phyloP scores from a whole-genome alignment of 2,329 filamentous ascomycete genomes.

The Apiospora rasikravindrae region DNA sequence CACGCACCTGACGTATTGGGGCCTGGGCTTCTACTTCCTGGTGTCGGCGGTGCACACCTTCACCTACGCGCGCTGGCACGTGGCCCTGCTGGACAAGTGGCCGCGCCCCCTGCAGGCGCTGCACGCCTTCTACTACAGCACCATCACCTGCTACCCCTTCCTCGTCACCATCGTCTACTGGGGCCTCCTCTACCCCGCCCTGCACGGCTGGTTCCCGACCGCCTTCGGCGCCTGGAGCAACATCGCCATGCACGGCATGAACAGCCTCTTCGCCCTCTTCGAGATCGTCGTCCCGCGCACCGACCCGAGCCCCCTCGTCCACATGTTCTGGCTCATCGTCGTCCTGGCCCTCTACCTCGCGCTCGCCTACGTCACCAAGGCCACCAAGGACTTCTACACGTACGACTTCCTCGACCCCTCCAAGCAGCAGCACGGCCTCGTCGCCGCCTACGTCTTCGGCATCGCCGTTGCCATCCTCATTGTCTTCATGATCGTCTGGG shows the following conservation, averaged over 20 bases:
- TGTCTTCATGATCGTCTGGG: constrained; percentile 49
- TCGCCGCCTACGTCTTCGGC: constrained; percentile 66
- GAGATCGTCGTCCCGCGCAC: constrained; percentile 75
- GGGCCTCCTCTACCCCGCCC: constrained; percentile 69
- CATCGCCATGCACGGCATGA: constrained; percentile 76
- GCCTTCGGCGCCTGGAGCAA: constrained; percentile 67
- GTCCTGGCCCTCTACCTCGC: constrained; percentile 74
- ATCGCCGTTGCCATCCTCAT: constrained; percentile 50
- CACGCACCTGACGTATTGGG: constrained; percentile 83
- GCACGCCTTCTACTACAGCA: constrained; percentile 69
- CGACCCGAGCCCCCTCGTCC: constrained; percentile 60
- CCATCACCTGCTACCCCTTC: constrained; percentile 67
- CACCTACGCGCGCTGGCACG: constrained; percentile 63
- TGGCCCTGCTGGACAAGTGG: constrained; percentile 62
- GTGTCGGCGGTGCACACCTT: constrained; percentile 71
- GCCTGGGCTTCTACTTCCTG: constrained; percentile 78
- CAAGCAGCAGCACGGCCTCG: constrained; percentile 55
- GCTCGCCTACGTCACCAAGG: constrained; percentile 75
- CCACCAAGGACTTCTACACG: constrained; percentile 74
- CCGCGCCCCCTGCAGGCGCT: constrained; percentile 68
- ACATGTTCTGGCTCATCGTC: constrained; percentile 71
- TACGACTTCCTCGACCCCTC: constrained; percentile 77
- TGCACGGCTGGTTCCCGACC: constrained; percentile 61
- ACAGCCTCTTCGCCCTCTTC: constrained; percentile 74
- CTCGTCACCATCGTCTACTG: constrained; percentile 76